Evolutionary conservation across 495 filamentous ascomycete species (phyloP).

Genomic region (Margaritispora aquatica): DNA sequence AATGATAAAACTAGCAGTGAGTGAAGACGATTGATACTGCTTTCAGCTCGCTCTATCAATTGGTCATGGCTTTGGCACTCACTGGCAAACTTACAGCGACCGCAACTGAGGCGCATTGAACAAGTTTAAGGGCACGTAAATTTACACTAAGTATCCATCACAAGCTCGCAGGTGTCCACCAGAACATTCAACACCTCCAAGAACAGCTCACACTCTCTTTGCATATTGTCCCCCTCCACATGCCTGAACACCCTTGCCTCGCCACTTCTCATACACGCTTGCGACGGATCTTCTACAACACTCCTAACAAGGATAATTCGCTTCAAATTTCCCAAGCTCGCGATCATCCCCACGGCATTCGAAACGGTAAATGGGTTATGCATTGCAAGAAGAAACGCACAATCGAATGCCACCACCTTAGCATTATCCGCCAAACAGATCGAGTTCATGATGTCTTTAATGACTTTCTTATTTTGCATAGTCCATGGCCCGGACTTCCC

Average conservation of each 20-base stretch:
- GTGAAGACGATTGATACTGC: too few species aligned
- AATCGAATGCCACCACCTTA: neutral
- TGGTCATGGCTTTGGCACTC: too few species aligned
- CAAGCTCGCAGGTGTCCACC: too few species aligned
- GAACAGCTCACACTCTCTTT: neutral
- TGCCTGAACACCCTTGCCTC: neutral
- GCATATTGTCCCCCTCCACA: neutral
- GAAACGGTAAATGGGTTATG: neutral
- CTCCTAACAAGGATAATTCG: neutral
- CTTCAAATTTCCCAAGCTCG: neutral
- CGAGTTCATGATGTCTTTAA: slow-evolving; percentile 1
- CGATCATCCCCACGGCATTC: neutral
- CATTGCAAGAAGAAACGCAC: neutral
- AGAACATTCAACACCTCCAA: neutral
- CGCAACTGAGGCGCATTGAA: too few species aligned
- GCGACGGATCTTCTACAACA: neutral
- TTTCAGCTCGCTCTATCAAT: too few species aligned
- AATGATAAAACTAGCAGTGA: too few species aligned
- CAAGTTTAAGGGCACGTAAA: too few species aligned
- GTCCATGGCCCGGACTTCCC: neutral
- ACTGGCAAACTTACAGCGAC: too few species aligned
- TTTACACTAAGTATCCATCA: too few species aligned
- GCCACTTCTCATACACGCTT: neutral
- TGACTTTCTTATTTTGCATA: slow-evolving; percentile 1
- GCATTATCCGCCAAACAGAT: neutral